Base-by-base conservation (phyloP, 2,329 filamentous ascomycete genomes). In the Hypoxylon sp. region DNA sequence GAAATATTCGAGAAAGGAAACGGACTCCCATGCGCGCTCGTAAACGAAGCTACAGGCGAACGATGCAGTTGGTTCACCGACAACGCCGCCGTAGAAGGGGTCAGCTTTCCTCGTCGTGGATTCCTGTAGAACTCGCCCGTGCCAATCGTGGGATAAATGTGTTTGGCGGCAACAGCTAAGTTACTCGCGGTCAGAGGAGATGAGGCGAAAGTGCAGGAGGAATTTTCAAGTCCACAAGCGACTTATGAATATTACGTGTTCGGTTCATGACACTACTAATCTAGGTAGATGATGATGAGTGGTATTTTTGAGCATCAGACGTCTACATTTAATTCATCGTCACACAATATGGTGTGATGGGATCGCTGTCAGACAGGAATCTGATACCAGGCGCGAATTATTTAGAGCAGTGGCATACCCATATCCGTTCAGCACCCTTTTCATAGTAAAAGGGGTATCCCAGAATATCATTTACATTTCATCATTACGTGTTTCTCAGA, bases 21-120 rank as follows among this genome's bases (percentile, higher is more conserved):
- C 8, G 90, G 88, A 37, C 84, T 98, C 66, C 96, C 96, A 1
- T 97, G 94, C 78, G 90, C 93, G 0, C 84, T 98, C 72, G 91
- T 99, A 76, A 99, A 99, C 80, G 88, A 92, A 75, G 89, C 88
- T 46, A 91, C 89, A 3, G 93, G 92, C 48, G 94, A 97, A 72
- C 91, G 94, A 75, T 94, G 94, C 77, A 96, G 90, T 82, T 99
- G 96, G 96, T 98, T 99, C 79, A 94, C 94, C 47, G 96, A 98
- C 79, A 87, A 90, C 76, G 85, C 92, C 3, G 95, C 96, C 51
- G 90, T 97, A 11, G 91, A 97, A 77, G 94, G 93, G 3, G 93
- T 99, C 11, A 84, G 86, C 67, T 98, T 93, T 78, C 93, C 94
- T 24, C 87, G 92, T 77, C 90, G 92, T 73, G 90, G 92, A 19